These are phyloP conservation scores for Akebia trifoliata DNA, from an alignment of 164 flowering plant genomes.

Conservation along the genomic window DNA sequence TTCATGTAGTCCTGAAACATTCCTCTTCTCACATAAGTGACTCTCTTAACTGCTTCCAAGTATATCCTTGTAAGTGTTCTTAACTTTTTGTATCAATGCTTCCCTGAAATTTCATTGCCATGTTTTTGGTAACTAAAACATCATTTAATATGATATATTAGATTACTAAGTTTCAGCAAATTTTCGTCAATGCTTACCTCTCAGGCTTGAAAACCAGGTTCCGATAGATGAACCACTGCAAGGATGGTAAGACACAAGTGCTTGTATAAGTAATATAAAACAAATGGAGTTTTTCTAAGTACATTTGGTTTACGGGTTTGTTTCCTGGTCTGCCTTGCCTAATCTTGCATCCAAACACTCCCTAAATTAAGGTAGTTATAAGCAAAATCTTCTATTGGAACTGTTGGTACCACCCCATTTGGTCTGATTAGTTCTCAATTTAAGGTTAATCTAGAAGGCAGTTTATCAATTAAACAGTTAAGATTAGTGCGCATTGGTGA, in stretches of 20 bases:
- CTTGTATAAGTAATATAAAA: neutral
- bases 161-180: neutral
- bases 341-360: neutral
- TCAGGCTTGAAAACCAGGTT: constrained; percentile 80
- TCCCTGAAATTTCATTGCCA: constrained; percentile 46
- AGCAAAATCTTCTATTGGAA: too few relatives aligned
- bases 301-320: too few relatives aligned
- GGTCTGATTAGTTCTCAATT: too few relatives aligned
- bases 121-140: too few relatives aligned
- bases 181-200: constrained; percentile 35
- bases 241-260: constrained; percentile 1
- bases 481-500: neutral
- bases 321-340: too few relatives aligned
- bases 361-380: too few relatives aligned
- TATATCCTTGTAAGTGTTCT: constrained; percentile 50
- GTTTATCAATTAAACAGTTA: too few relatives aligned
- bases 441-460: too few relatives aligned
- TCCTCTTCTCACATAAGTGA: neutral
- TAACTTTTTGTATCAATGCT: constrained; percentile 53
- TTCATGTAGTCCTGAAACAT: neutral
- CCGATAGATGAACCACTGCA: constrained; percentile 87
- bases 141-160: too few relatives aligned
- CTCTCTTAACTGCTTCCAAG: constrained; percentile 46
- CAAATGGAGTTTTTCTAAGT: neutral
- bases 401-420: too few relatives aligned